These are phyloP conservation scores for Tulasnella sp. DNA, from an alignment of 768 basidiomycete species.

Conservation along the genomic window DNA sequence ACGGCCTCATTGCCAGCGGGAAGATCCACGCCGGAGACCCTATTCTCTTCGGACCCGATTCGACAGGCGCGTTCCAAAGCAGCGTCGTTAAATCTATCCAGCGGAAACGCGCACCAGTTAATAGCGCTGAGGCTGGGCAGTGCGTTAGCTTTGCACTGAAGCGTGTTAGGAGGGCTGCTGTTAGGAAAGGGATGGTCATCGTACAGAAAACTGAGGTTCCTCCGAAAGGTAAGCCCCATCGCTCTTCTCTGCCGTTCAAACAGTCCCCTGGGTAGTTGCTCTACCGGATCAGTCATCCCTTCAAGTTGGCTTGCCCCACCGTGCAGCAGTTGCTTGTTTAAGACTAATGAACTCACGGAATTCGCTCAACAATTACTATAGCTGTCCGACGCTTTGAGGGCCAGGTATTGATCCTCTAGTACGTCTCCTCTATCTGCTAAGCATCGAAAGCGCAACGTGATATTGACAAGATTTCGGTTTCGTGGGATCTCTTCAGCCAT, in stretches of 20 bases:
- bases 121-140: constrained; percentile 86
- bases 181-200: constrained; percentile 89
- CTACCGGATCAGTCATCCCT: too few relatives aligned
- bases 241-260: neutral
- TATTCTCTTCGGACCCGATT: constrained; percentile 82
- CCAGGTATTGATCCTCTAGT: constrained; percentile 89
- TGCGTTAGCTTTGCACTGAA: constrained; percentile 90
- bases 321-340: too few relatives aligned
- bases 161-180: constrained; percentile 64
- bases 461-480: neutral
- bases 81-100: constrained; percentile 87
- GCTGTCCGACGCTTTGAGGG: constrained; percentile 85
- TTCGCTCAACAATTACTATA: too few relatives aligned
- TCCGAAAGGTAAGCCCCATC: constrained; percentile 49
- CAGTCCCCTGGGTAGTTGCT: too few relatives aligned
- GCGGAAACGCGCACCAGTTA: constrained; percentile 77
- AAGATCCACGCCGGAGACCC: constrained; percentile 67
- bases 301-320: too few relatives aligned
- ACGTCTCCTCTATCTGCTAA: constrained; percentile 25
- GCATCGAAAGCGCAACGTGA: too few relatives aligned
- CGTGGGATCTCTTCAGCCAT: constrained; percentile 56
- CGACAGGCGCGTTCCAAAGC: constrained; percentile 75
- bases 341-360: too few relatives aligned
- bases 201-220: constrained; percentile 68
- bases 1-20: constrained; percentile 74